Base-by-base conservation (phyloP, 2,329 filamentous ascomycete species). In the Cercospora nicotianae region DNA sequence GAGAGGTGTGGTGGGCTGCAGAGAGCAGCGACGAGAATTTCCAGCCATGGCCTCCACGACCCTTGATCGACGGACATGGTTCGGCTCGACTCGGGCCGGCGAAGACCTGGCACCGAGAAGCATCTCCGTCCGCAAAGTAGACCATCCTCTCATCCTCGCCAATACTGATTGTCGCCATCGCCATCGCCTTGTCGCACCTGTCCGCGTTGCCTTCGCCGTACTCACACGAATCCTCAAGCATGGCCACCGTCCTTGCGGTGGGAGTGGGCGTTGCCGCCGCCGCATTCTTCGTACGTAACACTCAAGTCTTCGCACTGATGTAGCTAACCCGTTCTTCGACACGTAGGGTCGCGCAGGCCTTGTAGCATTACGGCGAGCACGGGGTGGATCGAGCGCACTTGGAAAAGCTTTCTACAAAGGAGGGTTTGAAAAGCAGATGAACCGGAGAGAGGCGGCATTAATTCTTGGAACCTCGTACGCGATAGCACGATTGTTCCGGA, bases 401-500 rank as follows among this genome's bases (percentile, higher is more conserved):
- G 95, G 95, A 75, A 93, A 94, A 80, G 89, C 93, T 51, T 99
- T 93, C 79, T 98, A 97, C 86, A 99, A 98, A 82, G 95, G 95
- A 74, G 95, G 95, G n/a, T 99, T 99, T 79, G 95, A 99, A 83
- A 85, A 89, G 69, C 91, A 91, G 81, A 99, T 99, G 94, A 97
- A 89, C 80, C 88, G 91, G 80, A 89, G 91, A 79, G 95, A 99
- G 82, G 95, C 95, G 23, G 87, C 93, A 4, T 83, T 99, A 74
- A 97, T 99, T 69, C 83, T 99, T 60, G 91, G 95, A 72, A 89
- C 98, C 69, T 92, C 89, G 94, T 97, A 88, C 67, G 85, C 82
- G 48, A 33, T 3, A n/a, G 4, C 26, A 42, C 20, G 26, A 42
- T 10, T 16, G 20, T n/a, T 45, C 48, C 13, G 16, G 42, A 48